Conservation (phyloP, 768 basidiomycete species). For the Wakefieldia striispora region DNA sequence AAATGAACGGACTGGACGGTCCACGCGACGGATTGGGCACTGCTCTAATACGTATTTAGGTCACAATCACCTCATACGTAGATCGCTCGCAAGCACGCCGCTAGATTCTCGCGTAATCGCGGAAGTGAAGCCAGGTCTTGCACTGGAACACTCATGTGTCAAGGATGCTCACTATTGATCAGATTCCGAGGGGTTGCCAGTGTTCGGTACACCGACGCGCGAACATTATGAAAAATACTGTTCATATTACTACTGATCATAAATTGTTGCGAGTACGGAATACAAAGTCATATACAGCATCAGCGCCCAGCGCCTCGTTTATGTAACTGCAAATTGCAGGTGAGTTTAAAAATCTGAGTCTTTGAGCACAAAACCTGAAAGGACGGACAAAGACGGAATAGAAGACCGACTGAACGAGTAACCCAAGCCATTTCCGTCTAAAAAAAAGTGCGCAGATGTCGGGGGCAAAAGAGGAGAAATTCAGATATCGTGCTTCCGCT, state of each 20-base stretch:
- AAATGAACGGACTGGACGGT: conserved; percentile 28
- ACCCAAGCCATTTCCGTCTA: conserved; percentile 20
- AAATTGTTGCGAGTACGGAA: background rate
- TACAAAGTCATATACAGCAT: conserved; percentile 3
- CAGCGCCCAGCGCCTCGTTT: conserved; percentile 16
- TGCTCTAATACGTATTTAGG: conserved; percentile 16
- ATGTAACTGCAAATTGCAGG: conserved; percentile 9
- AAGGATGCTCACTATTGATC: too few species aligned
- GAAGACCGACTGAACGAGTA: conserved; percentile 21
- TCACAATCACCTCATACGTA: conserved; percentile 21
- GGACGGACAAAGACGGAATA: conserved; percentile 11
- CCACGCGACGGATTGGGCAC: conserved; percentile 16
- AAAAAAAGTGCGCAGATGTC: conserved; percentile 9
- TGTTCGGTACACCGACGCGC: conserved; percentile 2
- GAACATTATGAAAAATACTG: background rate
- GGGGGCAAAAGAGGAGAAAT: conserved; percentile 9
- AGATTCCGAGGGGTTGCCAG: too few species aligned
- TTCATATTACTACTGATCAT: conserved; percentile 4
- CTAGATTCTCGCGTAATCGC: conserved; percentile 26
- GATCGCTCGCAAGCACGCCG: conserved; percentile 15
- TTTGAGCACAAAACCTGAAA: conserved; percentile 7
- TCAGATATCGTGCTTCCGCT: conserved; percentile 30
- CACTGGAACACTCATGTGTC: too few species aligned
- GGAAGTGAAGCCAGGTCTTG: conserved; percentile 20
- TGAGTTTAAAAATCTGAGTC: conserved; percentile 3